These are phyloP conservation scores for Suhomyces atakaporum DNA, from an alignment of 1,139 yeast species.

Conservation along the genomic window DNA sequence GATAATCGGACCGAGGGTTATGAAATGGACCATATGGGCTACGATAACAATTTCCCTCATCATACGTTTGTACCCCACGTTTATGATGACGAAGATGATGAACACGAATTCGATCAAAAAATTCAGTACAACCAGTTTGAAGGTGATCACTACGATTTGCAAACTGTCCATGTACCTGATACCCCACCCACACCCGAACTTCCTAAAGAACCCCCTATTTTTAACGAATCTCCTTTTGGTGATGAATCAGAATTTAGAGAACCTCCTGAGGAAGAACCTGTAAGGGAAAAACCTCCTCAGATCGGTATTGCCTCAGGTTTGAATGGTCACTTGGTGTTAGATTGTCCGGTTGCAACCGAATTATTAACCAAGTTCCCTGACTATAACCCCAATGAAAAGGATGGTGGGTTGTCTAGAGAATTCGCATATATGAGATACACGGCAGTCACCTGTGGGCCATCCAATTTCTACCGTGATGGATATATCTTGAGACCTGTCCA, in stretches of 20 bases:
- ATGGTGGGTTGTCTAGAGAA: constrained; percentile 48
- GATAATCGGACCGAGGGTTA: constrained; percentile 16
- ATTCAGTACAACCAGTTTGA: constrained; percentile 44
- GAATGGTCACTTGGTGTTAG: constrained; percentile 52
- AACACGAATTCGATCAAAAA: constrained; percentile 41
- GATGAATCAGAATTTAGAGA: constrained; percentile 28
- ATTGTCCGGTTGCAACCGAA: constrained; percentile 53
- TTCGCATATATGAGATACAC: constrained; percentile 53
- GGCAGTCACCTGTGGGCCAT: constrained; percentile 54
- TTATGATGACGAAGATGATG: constrained; percentile 46
- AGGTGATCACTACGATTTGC: constrained; percentile 49
- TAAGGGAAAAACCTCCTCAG: constrained; percentile 35
- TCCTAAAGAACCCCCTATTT: constrained; percentile 7
- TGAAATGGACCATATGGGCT: constrained; percentile 18
- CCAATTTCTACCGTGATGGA: constrained; percentile 47
- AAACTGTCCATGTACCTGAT: constrained; percentile 32
- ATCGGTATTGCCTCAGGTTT: constrained; percentile 44
- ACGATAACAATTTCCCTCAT: constrained; percentile 22
- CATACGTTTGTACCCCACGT: constrained; percentile 52
- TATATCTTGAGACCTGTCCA: constrained; percentile 49
- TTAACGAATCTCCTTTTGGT: constrained; percentile 32
- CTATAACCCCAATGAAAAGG: constrained; percentile 33
- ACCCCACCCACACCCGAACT: constrained; percentile 16
- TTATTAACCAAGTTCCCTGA: constrained; percentile 47
- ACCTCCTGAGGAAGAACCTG: constrained; percentile 35